These are phyloP conservation scores for Fraxinus americana DNA, from an alignment of 257 asterid species.

Conservation along the genomic window DNA sequence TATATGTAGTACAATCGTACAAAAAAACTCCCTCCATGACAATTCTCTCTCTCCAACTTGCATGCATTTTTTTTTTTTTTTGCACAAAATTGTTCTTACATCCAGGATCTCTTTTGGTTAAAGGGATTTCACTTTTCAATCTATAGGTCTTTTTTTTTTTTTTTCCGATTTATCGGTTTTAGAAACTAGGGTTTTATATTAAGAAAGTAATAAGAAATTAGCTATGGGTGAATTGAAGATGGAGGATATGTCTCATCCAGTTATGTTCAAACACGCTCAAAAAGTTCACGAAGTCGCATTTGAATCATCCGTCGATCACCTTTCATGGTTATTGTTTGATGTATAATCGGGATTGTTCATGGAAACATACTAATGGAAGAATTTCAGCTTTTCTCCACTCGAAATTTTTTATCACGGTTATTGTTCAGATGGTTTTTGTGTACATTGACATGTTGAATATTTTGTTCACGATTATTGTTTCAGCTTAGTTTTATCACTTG, in stretches of 20 bases:
- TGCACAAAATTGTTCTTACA: conserved; percentile 21
- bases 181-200: background rate
- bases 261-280: conserved; percentile 52
- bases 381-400: too few relatives aligned
- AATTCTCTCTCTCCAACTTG: too few relatives aligned
- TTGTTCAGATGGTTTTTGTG: too few relatives aligned
- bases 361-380: too few relatives aligned
- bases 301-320: conserved; percentile 59
- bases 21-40: too few relatives aligned
- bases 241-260: conserved; percentile 62
- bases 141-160: conserved; percentile 2
- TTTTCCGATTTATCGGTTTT: background rate
- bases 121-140: background rate
- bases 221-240: conserved; percentile 47
- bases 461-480: too few relatives aligned
- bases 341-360: too few relatives aligned
- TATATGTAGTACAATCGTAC: too few relatives aligned
- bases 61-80: background rate
- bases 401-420: too few relatives aligned
- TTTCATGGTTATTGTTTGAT: background rate
- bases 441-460: too few relatives aligned
- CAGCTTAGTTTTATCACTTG: too few relatives aligned
- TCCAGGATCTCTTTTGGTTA: conserved; percentile 4
- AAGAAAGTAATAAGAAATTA: background rate
- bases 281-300: conserved; percentile 55